These are phyloP conservation scores for Aspergillus heteromorphus DNA, from an alignment of 495 filamentous ascomycete genomes.

Conservation along the genomic window DNA sequence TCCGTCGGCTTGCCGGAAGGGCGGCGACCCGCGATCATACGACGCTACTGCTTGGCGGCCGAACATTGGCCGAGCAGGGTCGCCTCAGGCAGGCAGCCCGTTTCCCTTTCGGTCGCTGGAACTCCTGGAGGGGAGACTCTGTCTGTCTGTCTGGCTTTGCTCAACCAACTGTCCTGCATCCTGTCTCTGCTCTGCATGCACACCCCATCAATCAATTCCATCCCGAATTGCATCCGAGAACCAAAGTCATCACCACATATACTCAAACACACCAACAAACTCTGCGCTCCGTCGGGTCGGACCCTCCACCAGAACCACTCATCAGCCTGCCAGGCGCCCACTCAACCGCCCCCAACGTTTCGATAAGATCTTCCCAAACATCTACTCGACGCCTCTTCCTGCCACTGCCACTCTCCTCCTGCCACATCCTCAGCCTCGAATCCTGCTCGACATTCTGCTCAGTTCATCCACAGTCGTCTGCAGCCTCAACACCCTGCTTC, in stretches of 20 bases:
- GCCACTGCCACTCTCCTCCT: background rate
- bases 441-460: background rate
- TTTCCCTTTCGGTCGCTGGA: background rate
- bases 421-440: background rate
- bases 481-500: background rate
- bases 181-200: background rate
- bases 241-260: background rate
- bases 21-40: slow-evolving; percentile 41
- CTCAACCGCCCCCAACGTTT: slow-evolving; percentile 9
- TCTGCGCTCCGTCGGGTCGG: background rate
- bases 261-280: too few relatives aligned
- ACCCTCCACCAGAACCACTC: background rate
- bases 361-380: slow-evolving; percentile 10
- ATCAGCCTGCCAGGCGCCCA: background rate
- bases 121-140: too few relatives aligned
- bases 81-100: background rate
- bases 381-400: background rate
- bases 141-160: background rate
- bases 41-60: slow-evolving; percentile 18
- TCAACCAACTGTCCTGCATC: background rate
- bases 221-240: background rate
- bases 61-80: slow-evolving; percentile 9
- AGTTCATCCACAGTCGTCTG: background rate
- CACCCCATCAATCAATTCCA: background rate
- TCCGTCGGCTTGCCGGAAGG: slow-evolving; percentile 30